These are phyloP conservation scores for Fraxinus xanthoxyloides DNA, from an alignment of 305 asterid genomes.

Conservation along the genomic window DNA sequence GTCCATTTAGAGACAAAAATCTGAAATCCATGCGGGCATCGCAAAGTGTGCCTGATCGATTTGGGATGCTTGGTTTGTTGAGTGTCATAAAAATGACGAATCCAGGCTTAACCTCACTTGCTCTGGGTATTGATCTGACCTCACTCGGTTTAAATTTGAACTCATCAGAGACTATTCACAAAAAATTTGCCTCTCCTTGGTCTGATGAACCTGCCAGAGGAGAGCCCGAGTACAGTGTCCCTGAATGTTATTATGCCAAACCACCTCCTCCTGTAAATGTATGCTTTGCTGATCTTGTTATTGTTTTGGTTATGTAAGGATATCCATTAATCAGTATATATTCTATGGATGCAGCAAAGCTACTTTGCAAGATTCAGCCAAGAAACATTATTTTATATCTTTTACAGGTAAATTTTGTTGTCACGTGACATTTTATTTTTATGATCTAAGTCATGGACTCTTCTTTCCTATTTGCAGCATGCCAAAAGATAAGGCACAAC, in stretches of 20 bases:
- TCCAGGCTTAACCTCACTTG: slow-evolving; percentile 69
- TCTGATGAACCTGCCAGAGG: slow-evolving; percentile 83
- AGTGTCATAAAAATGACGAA: slow-evolving; percentile 59
- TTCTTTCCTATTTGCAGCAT: slow-evolving; percentile 53
- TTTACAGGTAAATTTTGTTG: slow-evolving; percentile 64
- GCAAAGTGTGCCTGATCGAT: slow-evolving; percentile 52
- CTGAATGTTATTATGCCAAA: slow-evolving; percentile 68
- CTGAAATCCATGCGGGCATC: slow-evolving; percentile 46
- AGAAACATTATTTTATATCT: slow-evolving; percentile 75
- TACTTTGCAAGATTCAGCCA: slow-evolving; percentile 58
- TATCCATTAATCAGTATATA: not conserved
- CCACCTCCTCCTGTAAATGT: slow-evolving; percentile 64
- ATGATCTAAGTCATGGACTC: slow-evolving; percentile 23
- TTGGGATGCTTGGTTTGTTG: slow-evolving; percentile 73
- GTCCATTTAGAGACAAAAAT: slow-evolving; percentile 65
- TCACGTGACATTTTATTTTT: slow-evolving; percentile 12
- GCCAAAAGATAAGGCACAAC: slow-evolving; percentile 95
- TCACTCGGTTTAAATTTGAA: slow-evolving; percentile 78
- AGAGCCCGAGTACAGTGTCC: slow-evolving; percentile 70
- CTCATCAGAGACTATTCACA: slow-evolving; percentile 73
- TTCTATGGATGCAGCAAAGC: slow-evolving; percentile 52
- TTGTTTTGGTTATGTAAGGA: slow-evolving; percentile 9
- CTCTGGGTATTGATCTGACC: slow-evolving; percentile 74
- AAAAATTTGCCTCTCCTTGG: slow-evolving; percentile 91
- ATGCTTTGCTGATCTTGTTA: slow-evolving; percentile 24